These are phyloP conservation scores for Sporisorium exsertum DNA, from an alignment of 1,284 basidiomycete genomes.

Conservation along the genomic window DNA sequence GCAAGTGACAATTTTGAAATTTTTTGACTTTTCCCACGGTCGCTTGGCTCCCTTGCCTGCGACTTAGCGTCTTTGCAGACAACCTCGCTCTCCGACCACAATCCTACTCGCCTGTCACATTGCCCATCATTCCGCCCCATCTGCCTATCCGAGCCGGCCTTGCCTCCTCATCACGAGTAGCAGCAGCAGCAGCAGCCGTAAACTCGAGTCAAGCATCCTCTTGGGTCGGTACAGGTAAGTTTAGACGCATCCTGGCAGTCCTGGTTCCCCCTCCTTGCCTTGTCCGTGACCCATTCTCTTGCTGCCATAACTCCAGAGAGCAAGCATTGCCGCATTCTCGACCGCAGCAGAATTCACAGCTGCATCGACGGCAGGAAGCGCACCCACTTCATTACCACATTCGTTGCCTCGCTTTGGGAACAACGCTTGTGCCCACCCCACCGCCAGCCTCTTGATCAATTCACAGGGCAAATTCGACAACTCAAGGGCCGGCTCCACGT, in stretches of 20 bases:
- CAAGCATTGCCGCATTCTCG: too few species aligned
- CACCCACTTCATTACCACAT: neutral
- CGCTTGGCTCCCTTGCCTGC: neutral
- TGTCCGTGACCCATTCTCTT: conserved; percentile 4
- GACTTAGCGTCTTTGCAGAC: neutral
- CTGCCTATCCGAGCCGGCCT: conserved; percentile 24
- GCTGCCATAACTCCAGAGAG: conserved; percentile 1
- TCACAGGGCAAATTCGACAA: neutral
- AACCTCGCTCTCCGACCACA: neutral
- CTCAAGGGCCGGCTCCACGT: neutral
- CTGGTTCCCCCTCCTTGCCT: conserved; percentile 1
- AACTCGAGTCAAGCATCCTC: neutral
- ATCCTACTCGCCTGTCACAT: conserved; percentile 2
- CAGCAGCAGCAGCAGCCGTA: conserved; percentile 19
- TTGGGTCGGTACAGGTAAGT: conserved; percentile 36
- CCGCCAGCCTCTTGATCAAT: neutral
- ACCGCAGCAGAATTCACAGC: neutral
- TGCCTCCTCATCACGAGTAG: conserved; percentile 39
- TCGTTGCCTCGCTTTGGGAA: neutral
- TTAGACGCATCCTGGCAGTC: neutral
- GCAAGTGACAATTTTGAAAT: neutral
- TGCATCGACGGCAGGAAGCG: neutral
- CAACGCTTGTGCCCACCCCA: neutral
- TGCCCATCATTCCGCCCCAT: conserved; percentile 40
- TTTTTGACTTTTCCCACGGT: conserved; percentile 2